A percentile compares a stretch with the other conserved stretches of the same genome.
Conservation (phyloP, 1,284 basidiomycete species). For the Pyrrhoderma noxium region DNA sequence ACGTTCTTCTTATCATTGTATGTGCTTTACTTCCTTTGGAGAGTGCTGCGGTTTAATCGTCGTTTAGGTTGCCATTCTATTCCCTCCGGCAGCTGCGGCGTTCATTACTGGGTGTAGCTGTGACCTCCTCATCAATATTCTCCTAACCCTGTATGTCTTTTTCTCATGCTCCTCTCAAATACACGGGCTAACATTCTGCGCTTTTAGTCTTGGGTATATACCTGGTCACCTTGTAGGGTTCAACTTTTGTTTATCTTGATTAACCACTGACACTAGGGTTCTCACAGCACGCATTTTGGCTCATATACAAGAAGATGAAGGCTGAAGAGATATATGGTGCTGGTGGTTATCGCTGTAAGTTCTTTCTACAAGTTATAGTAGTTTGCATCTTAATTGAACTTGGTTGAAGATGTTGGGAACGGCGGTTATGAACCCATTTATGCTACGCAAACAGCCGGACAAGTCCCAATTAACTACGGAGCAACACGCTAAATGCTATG, state of each 20-base stretch:
- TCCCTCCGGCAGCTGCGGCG: constrained; percentile 62
- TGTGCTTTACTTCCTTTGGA: constrained; percentile 17
- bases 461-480: constrained; percentile 33
- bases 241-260: not conserved
- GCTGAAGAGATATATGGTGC: constrained; percentile 54
- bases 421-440: constrained; percentile 45
- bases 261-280: not conserved
- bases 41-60: constrained; percentile 25
- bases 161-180: not conserved
- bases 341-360: constrained; percentile 42
- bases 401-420: constrained; percentile 43
- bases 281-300: constrained; percentile 39
- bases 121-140: constrained; percentile 76
- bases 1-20: constrained; percentile 47
- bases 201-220: constrained; percentile 59
- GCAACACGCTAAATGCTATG: constrained; percentile 25
- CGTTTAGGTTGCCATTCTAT: constrained; percentile 67
- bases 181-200: constrained; percentile 5
- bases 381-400: not conserved
- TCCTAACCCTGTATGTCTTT: constrained; percentile 55
- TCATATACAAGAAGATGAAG: constrained; percentile 52
- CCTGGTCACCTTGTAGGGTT: constrained; percentile 58
- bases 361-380: not conserved
- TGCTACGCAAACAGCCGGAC: constrained; percentile 20
- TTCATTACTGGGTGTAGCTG: constrained; percentile 75